Evolutionary conservation across 192 early-diverging fungal species (phyloP), one percentile per base, ranked within the genome.

Genomic region (Bifiguratus adelaidae): DNA sequence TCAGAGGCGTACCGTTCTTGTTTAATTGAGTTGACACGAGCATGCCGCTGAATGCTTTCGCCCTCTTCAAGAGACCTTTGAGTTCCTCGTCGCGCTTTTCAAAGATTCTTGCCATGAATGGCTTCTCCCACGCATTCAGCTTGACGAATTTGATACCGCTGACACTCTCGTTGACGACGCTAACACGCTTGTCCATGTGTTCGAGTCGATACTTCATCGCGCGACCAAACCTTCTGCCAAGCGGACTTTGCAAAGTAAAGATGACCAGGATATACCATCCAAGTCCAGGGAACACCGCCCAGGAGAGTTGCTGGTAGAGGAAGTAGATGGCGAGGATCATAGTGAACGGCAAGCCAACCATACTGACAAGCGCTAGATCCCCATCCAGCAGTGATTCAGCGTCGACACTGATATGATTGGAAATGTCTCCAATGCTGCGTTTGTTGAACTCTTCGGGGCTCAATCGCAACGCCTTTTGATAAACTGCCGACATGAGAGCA

Each of bases 91-190:
- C 30, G 2, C 49, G 20, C 7, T 12, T 15, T 9, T 51, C 24
- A 18, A 29, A 29, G 16, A 51, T 41, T 12, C 23, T 8, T 20
- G 36, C n/a, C n/a, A 51, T 29, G 24, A 51, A 51, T 4, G 49
- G 35, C 4, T 51, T 51, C 12, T 51, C 49, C 65, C 65, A 68
- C 2, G 60, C 65, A 16, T 68, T 58, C 23, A 68, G 26, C 42
- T 68, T 68, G 32, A 68, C 60, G 29, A 68, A 55, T 34, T 68
- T 68, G 60, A 68, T 68, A 2, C 65, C 65, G 0, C 60, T 55
- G 0, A 68, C 23, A 27, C 53, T 53, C 30, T 67, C 65, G 48
- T 67, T 67, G 47, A 67, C 54, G 1, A 67, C 22, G 4, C 59
- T 47, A n/a, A 67, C 53, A 16, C 65, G 53, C 15, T 55, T 15